Conservation (phyloP, 139 green algal genomes). For the Chlorella sp. region DNA sequence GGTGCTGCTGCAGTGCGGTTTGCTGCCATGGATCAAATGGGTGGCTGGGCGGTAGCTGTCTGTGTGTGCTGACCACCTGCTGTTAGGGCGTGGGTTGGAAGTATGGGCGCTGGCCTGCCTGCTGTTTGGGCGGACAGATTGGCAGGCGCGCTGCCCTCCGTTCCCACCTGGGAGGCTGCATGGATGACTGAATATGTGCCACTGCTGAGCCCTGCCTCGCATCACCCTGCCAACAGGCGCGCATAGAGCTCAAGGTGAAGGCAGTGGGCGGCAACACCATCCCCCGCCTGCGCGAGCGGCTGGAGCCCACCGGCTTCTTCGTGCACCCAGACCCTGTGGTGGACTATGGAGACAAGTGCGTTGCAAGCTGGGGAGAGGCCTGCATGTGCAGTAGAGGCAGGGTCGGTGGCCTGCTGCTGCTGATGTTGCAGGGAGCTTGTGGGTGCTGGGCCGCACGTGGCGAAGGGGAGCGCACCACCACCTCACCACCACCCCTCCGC, state of each 20-base stretch:
- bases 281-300: slow-evolving; percentile 14
- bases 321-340: neutral
- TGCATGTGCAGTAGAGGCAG: neutral
- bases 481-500: too few relatives aligned
- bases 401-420: neutral
- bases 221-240: neutral
- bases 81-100: too few relatives aligned
- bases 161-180: too few relatives aligned
- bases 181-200: too few relatives aligned
- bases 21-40: too few relatives aligned
- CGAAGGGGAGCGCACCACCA: neutral
- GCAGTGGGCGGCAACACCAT: slow-evolving; percentile 26
- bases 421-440: neutral
- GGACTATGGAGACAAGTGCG: slow-evolving; percentile 34
- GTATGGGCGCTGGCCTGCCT: too few relatives aligned
- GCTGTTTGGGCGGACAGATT: too few relatives aligned
- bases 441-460: neutral
- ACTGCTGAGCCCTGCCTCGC: neutral
- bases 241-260: slow-evolving; percentile 39
- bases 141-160: too few relatives aligned
- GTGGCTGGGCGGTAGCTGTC: too few relatives aligned
- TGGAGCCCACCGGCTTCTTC: slow-evolving; percentile 49
- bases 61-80: too few relatives aligned
- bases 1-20: neutral
- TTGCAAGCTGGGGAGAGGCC: neutral